Evolutionary conservation across 2,329 filamentous ascomycete genomes (phyloP).

Genomic region (Fusarium sp.): DNA sequence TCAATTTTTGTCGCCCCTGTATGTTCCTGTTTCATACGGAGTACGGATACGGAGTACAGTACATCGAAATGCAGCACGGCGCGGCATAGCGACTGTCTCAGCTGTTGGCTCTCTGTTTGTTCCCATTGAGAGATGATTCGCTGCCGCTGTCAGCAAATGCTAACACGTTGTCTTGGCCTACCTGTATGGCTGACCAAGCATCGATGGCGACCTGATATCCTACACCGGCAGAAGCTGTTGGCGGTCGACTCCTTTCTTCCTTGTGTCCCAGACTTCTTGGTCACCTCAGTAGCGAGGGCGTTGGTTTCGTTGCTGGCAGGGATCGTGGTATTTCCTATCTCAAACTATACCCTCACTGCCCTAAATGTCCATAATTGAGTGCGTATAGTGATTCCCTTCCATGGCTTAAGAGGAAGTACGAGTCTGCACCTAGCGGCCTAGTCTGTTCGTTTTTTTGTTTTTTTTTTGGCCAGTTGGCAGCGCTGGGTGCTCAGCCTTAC

Average conservation of each 20-base stretch:
- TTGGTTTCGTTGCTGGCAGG: not conserved
- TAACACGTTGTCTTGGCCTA: not conserved
- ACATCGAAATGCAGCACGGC: not conserved
- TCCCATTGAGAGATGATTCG: not conserved
- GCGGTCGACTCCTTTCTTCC: not conserved
- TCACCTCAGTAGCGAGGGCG: not conserved
- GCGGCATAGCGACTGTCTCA: slow-evolving; percentile 1
- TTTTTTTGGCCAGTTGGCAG: slow-evolving; percentile 32
- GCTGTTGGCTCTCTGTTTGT: slow-evolving; percentile 11
- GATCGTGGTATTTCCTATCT: not conserved
- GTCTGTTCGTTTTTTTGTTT: slow-evolving; percentile 38
- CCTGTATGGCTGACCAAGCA: slow-evolving; percentile 4
- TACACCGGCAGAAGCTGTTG: not conserved
- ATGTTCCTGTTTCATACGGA: slow-evolving; percentile 1
- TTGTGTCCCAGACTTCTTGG: not conserved
- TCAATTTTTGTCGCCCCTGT: slow-evolving; percentile 5
- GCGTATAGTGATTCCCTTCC: not conserved
- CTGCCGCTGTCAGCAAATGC: slow-evolving; percentile 8
- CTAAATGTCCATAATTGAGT: not conserved
- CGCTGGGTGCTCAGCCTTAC: slow-evolving; percentile 11
- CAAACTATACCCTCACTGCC: not conserved
- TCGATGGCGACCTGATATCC: not conserved
- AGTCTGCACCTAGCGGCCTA: slow-evolving; percentile 41
- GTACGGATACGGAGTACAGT: not conserved
- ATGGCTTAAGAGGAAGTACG: slow-evolving; percentile 16